Evolutionary conservation across 2,329 filamentous ascomycete species (phyloP).

Genomic region (Eutypa lata): DNA sequence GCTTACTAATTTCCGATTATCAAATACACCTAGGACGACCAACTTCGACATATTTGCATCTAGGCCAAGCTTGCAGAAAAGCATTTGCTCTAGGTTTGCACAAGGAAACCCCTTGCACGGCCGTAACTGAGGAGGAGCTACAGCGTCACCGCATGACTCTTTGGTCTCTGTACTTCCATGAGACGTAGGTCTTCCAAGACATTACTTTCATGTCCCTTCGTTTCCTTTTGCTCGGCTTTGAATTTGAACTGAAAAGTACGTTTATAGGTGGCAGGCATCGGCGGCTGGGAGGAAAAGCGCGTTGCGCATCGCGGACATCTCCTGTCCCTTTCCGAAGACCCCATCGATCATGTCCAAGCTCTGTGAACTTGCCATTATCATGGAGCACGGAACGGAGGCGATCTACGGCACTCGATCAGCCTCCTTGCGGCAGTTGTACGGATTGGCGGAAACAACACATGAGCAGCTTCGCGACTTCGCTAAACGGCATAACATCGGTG

Average conservation of each 20-base stretch:
- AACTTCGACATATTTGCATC: slow-evolving; percentile 25
- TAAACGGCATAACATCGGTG: slow-evolving; percentile 14
- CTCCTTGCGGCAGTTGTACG: slow-evolving; percentile 22
- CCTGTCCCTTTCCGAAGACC: slow-evolving; percentile 16
- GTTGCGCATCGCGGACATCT: slow-evolving; percentile 20
- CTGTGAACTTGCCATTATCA: slow-evolving; percentile 17
- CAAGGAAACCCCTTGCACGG: slow-evolving; percentile 15
- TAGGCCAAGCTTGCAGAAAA: slow-evolving; percentile 23
- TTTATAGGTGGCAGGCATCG: slow-evolving; percentile 15
- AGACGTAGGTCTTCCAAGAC: slow-evolving; percentile 13
- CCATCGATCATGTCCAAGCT: slow-evolving; percentile 16
- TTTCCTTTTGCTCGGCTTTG: not conserved
- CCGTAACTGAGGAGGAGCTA: slow-evolving; percentile 13
- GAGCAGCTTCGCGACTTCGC: slow-evolving; percentile 19
- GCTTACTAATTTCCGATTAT: slow-evolving; percentile 23
- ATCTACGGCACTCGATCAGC: slow-evolving; percentile 24
- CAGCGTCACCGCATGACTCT: slow-evolving; percentile 23
- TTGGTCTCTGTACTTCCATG: slow-evolving; percentile 27
- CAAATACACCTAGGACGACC: slow-evolving; percentile 27
- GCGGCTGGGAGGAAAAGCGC: slow-evolving; percentile 17
- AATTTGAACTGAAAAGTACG: too few species aligned
- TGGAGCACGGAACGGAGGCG: slow-evolving; percentile 7
- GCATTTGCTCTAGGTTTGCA: slow-evolving; percentile 27
- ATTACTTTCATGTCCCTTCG: not conserved
- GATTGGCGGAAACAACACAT: slow-evolving; percentile 19